A percentile compares a stretch with the other conserved stretches of the same genome.
Conservation (phyloP, 495 filamentous ascomycete genomes). For the Hypoxylon fragiforme region DNA sequence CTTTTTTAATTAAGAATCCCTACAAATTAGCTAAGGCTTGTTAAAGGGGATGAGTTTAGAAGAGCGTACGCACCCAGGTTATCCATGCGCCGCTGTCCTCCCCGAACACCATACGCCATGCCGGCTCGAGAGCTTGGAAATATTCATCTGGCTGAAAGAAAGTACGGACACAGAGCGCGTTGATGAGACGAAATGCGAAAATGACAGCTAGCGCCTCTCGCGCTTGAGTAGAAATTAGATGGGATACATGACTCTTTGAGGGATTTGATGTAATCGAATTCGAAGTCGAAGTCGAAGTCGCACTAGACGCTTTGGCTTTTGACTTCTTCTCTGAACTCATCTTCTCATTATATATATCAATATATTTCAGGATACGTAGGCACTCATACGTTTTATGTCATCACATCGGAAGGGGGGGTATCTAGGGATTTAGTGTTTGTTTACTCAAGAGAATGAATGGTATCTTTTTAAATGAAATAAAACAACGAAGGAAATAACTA, state of each 20-base stretch:
- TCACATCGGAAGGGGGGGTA: too few relatives aligned
- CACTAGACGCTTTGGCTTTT: constrained; percentile 4
- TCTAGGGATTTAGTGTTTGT: too few relatives aligned
- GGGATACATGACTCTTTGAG: constrained; percentile 7
- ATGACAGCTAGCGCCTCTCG: constrained; percentile 64
- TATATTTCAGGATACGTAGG: constrained; percentile 15
- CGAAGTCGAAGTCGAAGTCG: too few relatives aligned
- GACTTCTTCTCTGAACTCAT: constrained; percentile 31
- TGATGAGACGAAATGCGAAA: constrained; percentile 76
- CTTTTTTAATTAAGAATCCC: too few relatives aligned
- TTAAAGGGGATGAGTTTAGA: neutral
- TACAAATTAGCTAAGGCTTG: constrained; percentile 20
- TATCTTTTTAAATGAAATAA: too few relatives aligned
- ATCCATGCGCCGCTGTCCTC: constrained; percentile 79
- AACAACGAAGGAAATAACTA: too few relatives aligned
- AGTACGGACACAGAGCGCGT: constrained; percentile 82
- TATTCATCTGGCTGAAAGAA: constrained; percentile 99
- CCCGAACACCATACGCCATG: constrained; percentile 89
- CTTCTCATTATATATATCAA: constrained; percentile 10
- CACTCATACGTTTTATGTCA: too few relatives aligned
- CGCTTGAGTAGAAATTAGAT: constrained; percentile 34
- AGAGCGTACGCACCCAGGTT: constrained; percentile 75
- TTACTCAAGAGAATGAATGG: too few relatives aligned
- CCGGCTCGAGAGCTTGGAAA: constrained; percentile 94
- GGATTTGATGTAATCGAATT: constrained; percentile 6